Base-by-base conservation (phyloP, 2,329 filamentous ascomycete species). In the Diaporthe sp. region DNA sequence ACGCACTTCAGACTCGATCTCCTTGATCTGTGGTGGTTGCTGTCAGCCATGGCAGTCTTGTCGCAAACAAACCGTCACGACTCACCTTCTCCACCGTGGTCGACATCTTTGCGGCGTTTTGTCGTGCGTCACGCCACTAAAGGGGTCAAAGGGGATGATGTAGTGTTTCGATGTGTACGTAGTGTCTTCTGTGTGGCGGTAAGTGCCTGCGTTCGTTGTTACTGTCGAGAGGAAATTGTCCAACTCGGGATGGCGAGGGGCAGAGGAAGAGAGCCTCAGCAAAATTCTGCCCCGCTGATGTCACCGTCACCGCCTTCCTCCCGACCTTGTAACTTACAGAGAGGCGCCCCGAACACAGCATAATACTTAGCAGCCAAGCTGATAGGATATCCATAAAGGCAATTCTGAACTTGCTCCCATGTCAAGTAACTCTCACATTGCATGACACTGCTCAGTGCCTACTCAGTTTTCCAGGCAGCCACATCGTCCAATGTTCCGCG, bases 1-100 rank as follows among this genome's bases (percentile, higher is more conserved):
- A 87, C 91, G 85, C 90, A 96, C 94, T 91, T 98, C 96, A 88
- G 93, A 87, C 94, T 98, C 96, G 86, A 98, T 94, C 82, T 96
- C 94, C 87, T 98, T 98, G 90, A 98, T 98, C 94, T 97, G 78
- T 68, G 75, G 76, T 72, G 51, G 25, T 34, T 28, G 57, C 60
- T 72, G 80, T 86, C 81, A 87, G 86, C 65, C 71, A 71, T 58
- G 60, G 68, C 67, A 53, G 28, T 61, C 61, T 71, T 10, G 49
- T 55, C 42, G 57, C 60, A 65, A 42, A 51, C 74, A 28, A 71
- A 71, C 65, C 47, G 22, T 76, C 60, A 72, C 60, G 51, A 82
- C 90, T 80, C 84, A 94, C 95, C 94, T 98, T 98, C 82, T 98
- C 96, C 84, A 98, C 95, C 57, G 96, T 98, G 77, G 96, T 98